Evolutionary conservation across 129 eudicot genomes (phyloP), one percentile per base, ranked within the genome.

Genomic region (Arctium minus): DNA sequence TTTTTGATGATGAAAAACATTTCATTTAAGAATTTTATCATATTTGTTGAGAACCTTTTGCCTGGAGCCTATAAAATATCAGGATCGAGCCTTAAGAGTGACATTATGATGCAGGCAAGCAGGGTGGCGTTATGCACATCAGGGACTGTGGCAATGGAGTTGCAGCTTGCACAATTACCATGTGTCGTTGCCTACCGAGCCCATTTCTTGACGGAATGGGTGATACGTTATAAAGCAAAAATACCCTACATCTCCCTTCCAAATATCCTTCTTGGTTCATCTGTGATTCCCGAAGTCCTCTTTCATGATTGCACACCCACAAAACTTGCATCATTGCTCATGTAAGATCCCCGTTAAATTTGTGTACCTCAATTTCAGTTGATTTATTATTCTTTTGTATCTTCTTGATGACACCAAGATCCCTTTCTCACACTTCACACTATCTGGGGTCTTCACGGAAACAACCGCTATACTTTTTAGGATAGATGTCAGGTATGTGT

Each of bases 151-250:
- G 99, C 97, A 39, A 84, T 96, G 86, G 97, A 96, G 85, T 74
- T 96, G 91, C 99, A 93, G 85, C 97, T 96, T 85, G 97, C 97
- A 38, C 87, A 86, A 74, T 88, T 96, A 75, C 97, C 99, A 73
- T 96, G 94, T 83, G 91, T 93, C n/a, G 95, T 96, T 79, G 97
- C 99, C n/a, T 96, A 96, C 83, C 85, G 99, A 73, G 99, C 99
- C 73, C 99, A 96, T 80, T 70, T 96, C 69, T 53, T 96, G 68
- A 96, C 97, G 4, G 99, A 96, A 86, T 91, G 89, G 93, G 70
- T 81, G 39, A 93, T 96, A 84, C 93, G 90, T n/a, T 91, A 83
- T 53, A 96, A 88, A 88, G 99, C 97, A 53, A 93, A 90, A 91
- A 73, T 93, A 82, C 88, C 97, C 36, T 89, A 93, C 81, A 90